Percentiles rank a stretch among this genome's conserved stretches.
These are phyloP conservation scores for Teunomyces funiuensis DNA, from an alignment of 805 yeast species.

Conservation along the genomic window DNA sequence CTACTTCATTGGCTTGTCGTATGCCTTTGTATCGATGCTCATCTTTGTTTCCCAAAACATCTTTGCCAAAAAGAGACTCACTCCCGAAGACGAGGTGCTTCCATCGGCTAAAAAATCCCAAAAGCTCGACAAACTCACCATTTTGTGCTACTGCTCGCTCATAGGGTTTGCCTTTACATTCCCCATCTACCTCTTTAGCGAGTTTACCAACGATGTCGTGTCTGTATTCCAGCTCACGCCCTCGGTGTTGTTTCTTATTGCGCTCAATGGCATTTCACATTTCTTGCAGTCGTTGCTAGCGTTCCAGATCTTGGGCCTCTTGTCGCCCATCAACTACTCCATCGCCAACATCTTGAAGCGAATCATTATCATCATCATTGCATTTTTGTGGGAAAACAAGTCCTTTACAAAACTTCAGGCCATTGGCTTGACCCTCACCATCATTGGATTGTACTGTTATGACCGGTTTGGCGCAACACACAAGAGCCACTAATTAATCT, in stretches of 20 bases:
- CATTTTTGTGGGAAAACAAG: constrained; percentile 63
- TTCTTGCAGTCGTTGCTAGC: constrained; percentile 73
- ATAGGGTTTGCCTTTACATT: constrained; percentile 67
- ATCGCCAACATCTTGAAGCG: constrained; percentile 77
- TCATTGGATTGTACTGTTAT: constrained; percentile 41
- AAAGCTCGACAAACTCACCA: constrained; percentile 69
- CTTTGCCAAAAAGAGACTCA: constrained; percentile 72
- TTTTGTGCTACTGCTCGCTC: constrained; percentile 67
- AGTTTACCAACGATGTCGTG: constrained; percentile 32
- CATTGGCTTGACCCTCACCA: constrained; percentile 36
- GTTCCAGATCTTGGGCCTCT: constrained; percentile 68
- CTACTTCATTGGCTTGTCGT: constrained; percentile 42
- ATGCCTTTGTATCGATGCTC: constrained; percentile 56
- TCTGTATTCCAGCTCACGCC: constrained; percentile 32
- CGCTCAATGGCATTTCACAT: constrained; percentile 68
- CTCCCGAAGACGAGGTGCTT: constrained; percentile 33
- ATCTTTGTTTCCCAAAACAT: constrained; percentile 79
- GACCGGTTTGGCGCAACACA: constrained; percentile 39
- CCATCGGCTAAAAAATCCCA: constrained; percentile 24
- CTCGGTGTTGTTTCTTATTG: constrained; percentile 38
- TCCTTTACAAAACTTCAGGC: constrained; percentile 29
- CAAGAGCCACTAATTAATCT: background rate
- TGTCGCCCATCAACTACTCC: constrained; percentile 76
- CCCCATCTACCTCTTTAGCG: constrained; percentile 64
- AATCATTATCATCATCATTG: constrained; percentile 65